These are phyloP conservation scores for Oryza australiensis DNA, from an alignment of 176 grass and related monocot genomes.

Conservation along the genomic window DNA sequence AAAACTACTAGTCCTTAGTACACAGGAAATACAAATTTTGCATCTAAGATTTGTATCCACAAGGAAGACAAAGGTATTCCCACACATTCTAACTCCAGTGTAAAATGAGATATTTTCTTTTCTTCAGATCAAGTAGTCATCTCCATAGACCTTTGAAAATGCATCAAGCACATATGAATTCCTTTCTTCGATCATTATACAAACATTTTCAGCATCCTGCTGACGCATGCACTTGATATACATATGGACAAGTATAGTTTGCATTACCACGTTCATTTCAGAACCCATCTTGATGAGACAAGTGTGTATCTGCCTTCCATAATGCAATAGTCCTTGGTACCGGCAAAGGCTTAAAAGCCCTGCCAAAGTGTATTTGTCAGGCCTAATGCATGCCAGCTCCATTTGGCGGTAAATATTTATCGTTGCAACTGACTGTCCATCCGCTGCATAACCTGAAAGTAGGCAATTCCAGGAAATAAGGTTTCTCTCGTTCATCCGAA, in stretches of 20 bases:
- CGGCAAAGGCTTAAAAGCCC: slow-evolving; percentile 52
- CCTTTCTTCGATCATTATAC: slow-evolving; percentile 50
- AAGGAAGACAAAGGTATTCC: not conserved
- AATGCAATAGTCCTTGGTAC: slow-evolving; percentile 29
- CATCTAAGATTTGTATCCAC: slow-evolving; percentile 32
- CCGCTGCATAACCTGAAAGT: slow-evolving; percentile 39
- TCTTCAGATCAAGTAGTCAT: slow-evolving; percentile 51
- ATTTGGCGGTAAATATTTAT: slow-evolving; percentile 45
- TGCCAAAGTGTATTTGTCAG: slow-evolving; percentile 46
- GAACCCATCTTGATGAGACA: slow-evolving; percentile 46
- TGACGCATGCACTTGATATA: slow-evolving; percentile 48
- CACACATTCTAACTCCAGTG: slow-evolving; percentile 3
- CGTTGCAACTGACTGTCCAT: slow-evolving; percentile 28
- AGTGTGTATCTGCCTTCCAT: slow-evolving; percentile 53
- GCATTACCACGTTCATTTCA: slow-evolving; percentile 51
- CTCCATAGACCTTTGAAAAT: slow-evolving; percentile 55
- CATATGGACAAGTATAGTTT: slow-evolving; percentile 59
- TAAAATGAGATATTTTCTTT: not conserved
- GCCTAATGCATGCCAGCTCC: slow-evolving; percentile 32
- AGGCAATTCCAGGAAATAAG: slow-evolving; percentile 53
- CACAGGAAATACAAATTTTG: slow-evolving; percentile 3
- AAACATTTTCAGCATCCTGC: slow-evolving; percentile 49
- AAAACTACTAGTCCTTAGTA: not conserved
- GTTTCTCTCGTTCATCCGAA: slow-evolving; percentile 60
- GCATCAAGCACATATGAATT: slow-evolving; percentile 41